These are phyloP conservation scores for Termitomyces sp. DNA, from an alignment of 768 basidiomycete genomes.

Conservation along the genomic window DNA sequence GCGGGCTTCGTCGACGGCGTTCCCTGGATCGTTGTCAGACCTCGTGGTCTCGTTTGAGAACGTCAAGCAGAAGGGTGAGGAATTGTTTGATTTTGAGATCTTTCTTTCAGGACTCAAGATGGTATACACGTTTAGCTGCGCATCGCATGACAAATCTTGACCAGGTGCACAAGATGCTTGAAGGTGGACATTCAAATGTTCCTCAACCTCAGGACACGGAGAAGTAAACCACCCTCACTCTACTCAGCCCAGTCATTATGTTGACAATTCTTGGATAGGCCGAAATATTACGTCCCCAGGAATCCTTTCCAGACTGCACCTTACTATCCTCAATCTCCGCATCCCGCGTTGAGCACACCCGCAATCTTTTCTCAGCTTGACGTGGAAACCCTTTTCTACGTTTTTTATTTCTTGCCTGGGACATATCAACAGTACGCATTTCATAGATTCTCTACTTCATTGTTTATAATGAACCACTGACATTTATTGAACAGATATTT, in stretches of 20 bases:
- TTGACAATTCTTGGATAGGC: constrained; percentile 46
- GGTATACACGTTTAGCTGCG: constrained; percentile 42
- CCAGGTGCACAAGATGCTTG: constrained; percentile 89
- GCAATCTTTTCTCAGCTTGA: constrained; percentile 88
- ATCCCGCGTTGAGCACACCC: constrained; percentile 75
- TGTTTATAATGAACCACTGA: not conserved
- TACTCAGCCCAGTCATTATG: constrained; percentile 1
- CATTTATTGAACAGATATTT: constrained; percentile 58
- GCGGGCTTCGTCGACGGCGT: constrained; percentile 40
- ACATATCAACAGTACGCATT: constrained; percentile 91
- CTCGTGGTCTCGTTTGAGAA: constrained; percentile 93
- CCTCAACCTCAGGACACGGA: constrained; percentile 95
- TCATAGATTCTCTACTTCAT: not conserved
- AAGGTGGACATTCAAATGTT: constrained; percentile 83
- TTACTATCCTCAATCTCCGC: constrained; percentile 92
- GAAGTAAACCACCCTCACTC: constrained; percentile 53
- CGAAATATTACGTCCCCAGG: constrained; percentile 93
- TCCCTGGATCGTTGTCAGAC: constrained; percentile 87
- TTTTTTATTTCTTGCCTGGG: constrained; percentile 97
- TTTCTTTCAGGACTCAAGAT: constrained; percentile 4
- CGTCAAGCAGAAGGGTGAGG: constrained; percentile 91
- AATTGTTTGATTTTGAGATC: not conserved
- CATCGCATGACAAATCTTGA: constrained; percentile 84
- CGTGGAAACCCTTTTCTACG: constrained; percentile 96
- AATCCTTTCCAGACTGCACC: constrained; percentile 89